Conservation (phyloP, 768 basidiomycete species). For the Coprinopsis strossmayeri region DNA sequence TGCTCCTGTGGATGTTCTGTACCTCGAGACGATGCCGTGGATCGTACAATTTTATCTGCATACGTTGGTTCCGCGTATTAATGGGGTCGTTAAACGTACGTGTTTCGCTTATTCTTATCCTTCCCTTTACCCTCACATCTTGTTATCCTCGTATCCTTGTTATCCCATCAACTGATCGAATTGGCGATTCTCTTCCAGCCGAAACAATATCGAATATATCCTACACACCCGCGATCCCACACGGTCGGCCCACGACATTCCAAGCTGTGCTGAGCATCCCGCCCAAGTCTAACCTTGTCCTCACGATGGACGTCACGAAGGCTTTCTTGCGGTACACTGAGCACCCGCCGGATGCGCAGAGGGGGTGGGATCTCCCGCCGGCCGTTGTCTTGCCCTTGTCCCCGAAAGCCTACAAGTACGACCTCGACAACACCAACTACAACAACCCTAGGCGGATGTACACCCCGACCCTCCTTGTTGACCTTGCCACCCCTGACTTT, state of each 20-base stretch:
- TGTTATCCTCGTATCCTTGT: too few species aligned
- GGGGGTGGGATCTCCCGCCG: slow-evolving; percentile 90
- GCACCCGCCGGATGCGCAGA: slow-evolving; percentile 91
- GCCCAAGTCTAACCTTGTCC: slow-evolving; percentile 49
- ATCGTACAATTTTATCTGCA: slow-evolving; percentile 84
- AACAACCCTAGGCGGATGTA: slow-evolving; percentile 46
- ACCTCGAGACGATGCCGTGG: slow-evolving; percentile 93
- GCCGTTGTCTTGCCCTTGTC: slow-evolving; percentile 63
- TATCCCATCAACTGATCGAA: too few species aligned
- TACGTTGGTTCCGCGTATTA: slow-evolving; percentile 51
- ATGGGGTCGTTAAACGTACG: slow-evolving; percentile 43
- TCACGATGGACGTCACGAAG: slow-evolving; percentile 74
- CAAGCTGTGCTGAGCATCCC: slow-evolving; percentile 71
- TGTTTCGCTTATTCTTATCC: too few species aligned
- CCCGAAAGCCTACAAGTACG: too few species aligned
- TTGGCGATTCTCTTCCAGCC: slow-evolving; percentile 28
- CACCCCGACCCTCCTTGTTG: slow-evolving; percentile 75
- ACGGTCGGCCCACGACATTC: slow-evolving; percentile 71
- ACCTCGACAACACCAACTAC: slow-evolving; percentile 15
- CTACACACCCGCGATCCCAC: slow-evolving; percentile 63
- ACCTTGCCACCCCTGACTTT: slow-evolving; percentile 97
- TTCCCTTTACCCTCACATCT: too few species aligned
- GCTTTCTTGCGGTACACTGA: slow-evolving; percentile 91
- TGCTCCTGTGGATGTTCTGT: slow-evolving; percentile 43
- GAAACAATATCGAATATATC: slow-evolving; percentile 57